Base-by-base conservation (phyloP, 371 early-diverging fungal species). In the Conidiobolus incongruus region DNA sequence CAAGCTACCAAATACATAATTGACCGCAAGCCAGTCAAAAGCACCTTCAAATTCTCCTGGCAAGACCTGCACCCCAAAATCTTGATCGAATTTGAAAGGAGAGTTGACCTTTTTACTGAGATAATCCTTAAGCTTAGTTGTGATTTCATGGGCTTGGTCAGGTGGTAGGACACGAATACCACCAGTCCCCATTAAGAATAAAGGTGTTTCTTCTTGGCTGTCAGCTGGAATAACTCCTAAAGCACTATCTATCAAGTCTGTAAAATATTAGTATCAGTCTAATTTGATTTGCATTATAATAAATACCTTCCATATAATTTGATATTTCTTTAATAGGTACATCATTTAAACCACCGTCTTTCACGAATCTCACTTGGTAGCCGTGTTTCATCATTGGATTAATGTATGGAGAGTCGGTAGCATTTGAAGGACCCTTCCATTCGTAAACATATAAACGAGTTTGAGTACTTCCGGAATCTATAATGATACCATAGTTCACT, bases 31-130 rank as follows among this genome's bases (percentile, higher is more conserved):
- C 45, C 45, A 45, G n/a, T 36, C 45, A 36, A 36, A 45, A 11
- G 36, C 45, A 16, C 45, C 45, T 34, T 45, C 45, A 37, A 35
- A 35, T 23, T 45, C 45, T 21, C 45, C 45, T 5, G 45, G 24
- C 8, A 45, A n/a, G 8, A 45, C 45, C 28, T 45, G 45, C 4
- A 36, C 45, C 4, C 36, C 36, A 15, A 35, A 26, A n/a, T 35
- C 37, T 19, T 35, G 10, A 34, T 45, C 45, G 19, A 45, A 36
- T n/a, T 13, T 19, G 29, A 45, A 45, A 6, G 45, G 35, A 4
- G 30, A 45, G 13, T 35, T 26, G 35, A 6, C 23, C n/a, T 17
- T 26, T 4, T 45, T 15, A 10, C 22, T 45, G 22, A 45, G 28
- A 45, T 45, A 45, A 2, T 22, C 38, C 4, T 2, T 23, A 6